Conservation (phyloP, 2,329 filamentous ascomycete species). For the Fusarium setosum region DNA sequence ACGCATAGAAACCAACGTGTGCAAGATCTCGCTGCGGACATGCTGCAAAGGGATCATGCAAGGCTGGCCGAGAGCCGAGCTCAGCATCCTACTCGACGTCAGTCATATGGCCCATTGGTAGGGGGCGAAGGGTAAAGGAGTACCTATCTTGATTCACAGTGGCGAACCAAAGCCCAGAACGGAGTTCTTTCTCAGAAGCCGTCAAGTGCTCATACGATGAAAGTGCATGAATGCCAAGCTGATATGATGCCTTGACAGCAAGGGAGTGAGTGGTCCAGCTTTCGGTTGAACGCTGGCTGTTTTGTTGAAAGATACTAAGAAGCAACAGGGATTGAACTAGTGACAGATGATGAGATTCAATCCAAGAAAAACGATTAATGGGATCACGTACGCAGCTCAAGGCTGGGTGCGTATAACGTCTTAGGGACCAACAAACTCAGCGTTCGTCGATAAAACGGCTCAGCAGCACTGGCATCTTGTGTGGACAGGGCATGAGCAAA, state of each 20-base stretch:
- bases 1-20: conserved; percentile 5
- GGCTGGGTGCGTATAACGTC: conserved; percentile 33
- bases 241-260: conserved; percentile 47
- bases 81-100: conserved; percentile 5
- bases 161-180: conserved; percentile 46
- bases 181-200: conserved; percentile 42
- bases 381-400: background rate
- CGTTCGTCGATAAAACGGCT: conserved; percentile 44
- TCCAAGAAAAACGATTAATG: background rate
- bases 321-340: conserved; percentile 48
- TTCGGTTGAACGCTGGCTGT: conserved; percentile 48
- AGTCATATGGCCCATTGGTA: background rate
- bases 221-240: conserved; percentile 48
- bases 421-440: conserved; percentile 41
- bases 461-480: conserved; percentile 29
- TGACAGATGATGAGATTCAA: background rate
- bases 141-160: conserved; percentile 42
- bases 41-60: conserved; percentile 23
- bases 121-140: background rate
- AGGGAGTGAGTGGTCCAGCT: conserved; percentile 47
- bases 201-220: conserved; percentile 1
- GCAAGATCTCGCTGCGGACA: conserved; percentile 13
- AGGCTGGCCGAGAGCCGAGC: conserved; percentile 20
- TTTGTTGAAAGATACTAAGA: conserved; percentile 48
- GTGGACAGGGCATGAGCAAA: conserved; percentile 44